phyloP scores from a whole-genome alignment of 2,329 filamentous ascomycete genomes.

The Aspergillus sp. region DNA sequence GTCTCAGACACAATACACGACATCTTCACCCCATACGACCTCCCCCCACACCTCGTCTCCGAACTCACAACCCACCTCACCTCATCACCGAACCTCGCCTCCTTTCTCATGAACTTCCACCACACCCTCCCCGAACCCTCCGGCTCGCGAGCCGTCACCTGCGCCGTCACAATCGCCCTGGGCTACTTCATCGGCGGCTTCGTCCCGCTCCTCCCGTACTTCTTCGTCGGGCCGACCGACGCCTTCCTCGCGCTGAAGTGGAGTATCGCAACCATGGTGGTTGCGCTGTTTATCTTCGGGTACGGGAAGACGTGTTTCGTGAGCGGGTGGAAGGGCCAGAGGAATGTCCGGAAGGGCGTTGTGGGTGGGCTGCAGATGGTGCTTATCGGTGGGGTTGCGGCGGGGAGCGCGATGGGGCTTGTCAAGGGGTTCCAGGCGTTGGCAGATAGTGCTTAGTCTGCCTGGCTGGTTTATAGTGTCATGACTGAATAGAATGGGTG shows the following conservation, averaged over 20 bases:
- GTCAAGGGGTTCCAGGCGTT: slow-evolving; percentile 39
- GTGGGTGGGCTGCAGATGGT: slow-evolving; percentile 42
- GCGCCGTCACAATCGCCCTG: slow-evolving; percentile 40
- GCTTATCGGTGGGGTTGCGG: slow-evolving; percentile 39
- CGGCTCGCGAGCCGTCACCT: slow-evolving; percentile 36
- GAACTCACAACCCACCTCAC: slow-evolving; percentile 38
- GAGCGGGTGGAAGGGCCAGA: slow-evolving; percentile 35
- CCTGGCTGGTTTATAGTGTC: background rate
- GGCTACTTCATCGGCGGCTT: slow-evolving; percentile 47
- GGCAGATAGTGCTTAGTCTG: slow-evolving; percentile 15
- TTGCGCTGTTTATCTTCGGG: slow-evolving; percentile 53
- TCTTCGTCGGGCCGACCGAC: slow-evolving; percentile 72
- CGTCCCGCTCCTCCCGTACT: slow-evolving; percentile 55
- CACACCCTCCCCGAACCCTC: slow-evolving; percentile 41
- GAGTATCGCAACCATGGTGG: slow-evolving; percentile 53
- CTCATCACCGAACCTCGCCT: slow-evolving; percentile 36
- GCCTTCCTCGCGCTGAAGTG: slow-evolving; percentile 69
- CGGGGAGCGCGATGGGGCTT: slow-evolving; percentile 41
- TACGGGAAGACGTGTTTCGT: slow-evolving; percentile 50
- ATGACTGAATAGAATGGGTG: background rate
- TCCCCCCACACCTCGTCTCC: slow-evolving; percentile 35
- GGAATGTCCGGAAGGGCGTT: slow-evolving; percentile 33
- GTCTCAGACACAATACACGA: slow-evolving; percentile 33
- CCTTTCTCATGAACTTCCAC: slow-evolving; percentile 44
- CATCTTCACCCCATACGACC: slow-evolving; percentile 41